Evolutionary conservation across 768 basidiomycete genomes (phyloP), one percentile per base, ranked within the genome.

Genomic region (Tremella fuciformis): DNA sequence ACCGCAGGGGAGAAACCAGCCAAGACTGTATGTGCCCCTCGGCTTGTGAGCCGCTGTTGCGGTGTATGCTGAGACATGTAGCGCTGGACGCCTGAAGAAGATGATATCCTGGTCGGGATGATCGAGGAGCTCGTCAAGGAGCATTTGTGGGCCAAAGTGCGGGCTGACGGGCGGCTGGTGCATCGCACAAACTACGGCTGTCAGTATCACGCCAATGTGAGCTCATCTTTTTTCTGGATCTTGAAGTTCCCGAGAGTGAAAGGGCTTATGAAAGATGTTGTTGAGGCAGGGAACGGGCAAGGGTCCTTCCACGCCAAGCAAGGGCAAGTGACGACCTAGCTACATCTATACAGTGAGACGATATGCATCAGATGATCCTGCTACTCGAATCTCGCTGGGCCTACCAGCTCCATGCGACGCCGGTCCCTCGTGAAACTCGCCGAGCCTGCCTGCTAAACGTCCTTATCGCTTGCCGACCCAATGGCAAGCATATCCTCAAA

Each of bases 151-250:
- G 34, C 24, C 13, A 50, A 52, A 47, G 53, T 65, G 47, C 65
- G 61, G 46, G 52, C 15, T 19, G 66, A 68, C 22, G 66, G 66
- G 29, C 52, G 63, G 37, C 46, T 68, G 55, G 58, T 53, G 8
- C 40, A 57, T 48, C 57, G 64, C 1, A 52, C 57, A 16, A 50
- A 24, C 24, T 51, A 52, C 39, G 64, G 66, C 1, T 25, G 48
- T 24, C 58, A 65, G 38, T 62, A 59, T 39, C 66, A 68, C 34
- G 56, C 61, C 21, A 60, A 55, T 47, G 63, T 65, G 38, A 46
- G 42, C 16, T 46, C 6, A 4, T 46, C 42, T 22, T 22, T 4
- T 15, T 46, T 22, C 42, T 4, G 18, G n/a, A n/a, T n/a, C 11
- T 41, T 41, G 42, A 46, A 22, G n/a, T 4, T 46, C 6, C n/a